Conservation (phyloP, 495 filamentous ascomycete species). For the Bombardia bombarda region DNA sequence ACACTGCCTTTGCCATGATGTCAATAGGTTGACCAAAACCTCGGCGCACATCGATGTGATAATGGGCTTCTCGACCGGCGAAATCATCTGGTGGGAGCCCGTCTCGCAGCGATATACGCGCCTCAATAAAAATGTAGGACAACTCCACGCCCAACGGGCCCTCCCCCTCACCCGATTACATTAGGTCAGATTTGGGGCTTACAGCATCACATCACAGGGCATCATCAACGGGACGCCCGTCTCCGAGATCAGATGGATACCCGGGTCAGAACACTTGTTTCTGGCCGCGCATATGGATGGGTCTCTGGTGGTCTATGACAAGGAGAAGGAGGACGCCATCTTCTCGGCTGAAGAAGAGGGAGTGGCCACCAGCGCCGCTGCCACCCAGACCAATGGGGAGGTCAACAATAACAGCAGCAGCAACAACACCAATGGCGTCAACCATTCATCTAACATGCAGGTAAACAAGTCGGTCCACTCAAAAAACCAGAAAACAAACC, state of each 20-base stretch:
- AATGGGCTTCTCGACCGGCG: conserved; percentile 91
- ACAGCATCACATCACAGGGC: conserved; percentile 49
- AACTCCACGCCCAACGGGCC: not conserved
- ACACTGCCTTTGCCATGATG: conserved; percentile 89
- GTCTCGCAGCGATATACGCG: conserved; percentile 93
- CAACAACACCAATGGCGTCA: conserved; percentile 25
- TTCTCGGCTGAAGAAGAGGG: conserved; percentile 43
- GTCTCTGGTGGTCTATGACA: conserved; percentile 91
- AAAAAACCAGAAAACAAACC: conserved; percentile 87
- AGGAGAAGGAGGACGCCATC: conserved; percentile 88
- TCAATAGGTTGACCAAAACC: conserved; percentile 76
- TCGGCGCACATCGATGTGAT: conserved; percentile 76
- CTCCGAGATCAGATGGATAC: conserved; percentile 85
- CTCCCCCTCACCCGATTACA: no score
- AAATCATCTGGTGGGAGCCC: conserved; percentile 98
- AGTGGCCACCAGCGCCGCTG: conserved; percentile 20
- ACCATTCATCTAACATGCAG: conserved; percentile 36
- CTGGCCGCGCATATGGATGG: conserved; percentile 91
- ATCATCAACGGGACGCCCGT: conserved; percentile 79
- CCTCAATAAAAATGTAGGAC: conserved; percentile 82
- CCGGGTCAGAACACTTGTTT: conserved; percentile 88
- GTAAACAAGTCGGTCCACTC: conserved; percentile 86
- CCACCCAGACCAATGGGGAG: conserved; percentile 22
- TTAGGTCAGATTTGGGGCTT: no score
- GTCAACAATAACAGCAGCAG: conserved; percentile 18